Evolutionary conservation across 1,284 basidiomycete genomes (phyloP).

Genomic region (Heterobasidion irregulare): DNA sequence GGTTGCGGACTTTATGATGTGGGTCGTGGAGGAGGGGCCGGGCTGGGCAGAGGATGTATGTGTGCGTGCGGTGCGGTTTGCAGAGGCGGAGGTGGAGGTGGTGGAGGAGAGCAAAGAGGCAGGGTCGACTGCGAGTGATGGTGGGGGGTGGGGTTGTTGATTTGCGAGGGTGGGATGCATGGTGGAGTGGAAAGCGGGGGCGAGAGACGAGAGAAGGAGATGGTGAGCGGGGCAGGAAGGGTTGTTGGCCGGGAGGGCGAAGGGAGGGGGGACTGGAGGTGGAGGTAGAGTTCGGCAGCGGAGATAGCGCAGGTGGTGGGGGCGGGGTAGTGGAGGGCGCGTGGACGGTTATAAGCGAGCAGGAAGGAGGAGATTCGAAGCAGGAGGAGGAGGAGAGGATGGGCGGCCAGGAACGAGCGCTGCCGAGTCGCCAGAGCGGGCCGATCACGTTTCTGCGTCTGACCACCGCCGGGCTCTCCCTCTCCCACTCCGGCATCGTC

Average conservation of each 20-base stretch:
- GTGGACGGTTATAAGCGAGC: too few relatives aligned
- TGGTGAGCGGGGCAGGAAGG: not conserved
- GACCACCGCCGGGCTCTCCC: too few relatives aligned
- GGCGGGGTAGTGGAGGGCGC: too few relatives aligned
- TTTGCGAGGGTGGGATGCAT: slow-evolving; percentile 11
- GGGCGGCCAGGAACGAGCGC: too few relatives aligned
- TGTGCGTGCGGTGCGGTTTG: not conserved
- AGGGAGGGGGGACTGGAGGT: too few relatives aligned
- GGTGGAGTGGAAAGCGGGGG: not conserved
- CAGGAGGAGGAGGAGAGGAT: too few relatives aligned
- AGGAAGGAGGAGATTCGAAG: not conserved
- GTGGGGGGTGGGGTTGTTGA: slow-evolving; percentile 5
- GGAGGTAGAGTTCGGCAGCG: too few relatives aligned
- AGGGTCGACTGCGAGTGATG: slow-evolving; percentile 12
- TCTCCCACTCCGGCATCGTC: too few relatives aligned
- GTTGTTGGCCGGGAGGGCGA: too few relatives aligned
- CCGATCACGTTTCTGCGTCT: too few relatives aligned
- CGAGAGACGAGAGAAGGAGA: not conserved
- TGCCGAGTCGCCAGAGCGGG: too few relatives aligned
- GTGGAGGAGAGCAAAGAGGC: slow-evolving; percentile 6
- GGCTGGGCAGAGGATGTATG: not conserved
- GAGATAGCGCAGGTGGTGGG: too few relatives aligned
- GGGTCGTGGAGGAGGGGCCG: slow-evolving; percentile 9
- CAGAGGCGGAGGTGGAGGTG: slow-evolving; percentile 1
- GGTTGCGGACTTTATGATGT: not conserved